Base-by-base conservation (phyloP, 2,329 filamentous ascomycete species). In the Aspergillus sp. region DNA sequence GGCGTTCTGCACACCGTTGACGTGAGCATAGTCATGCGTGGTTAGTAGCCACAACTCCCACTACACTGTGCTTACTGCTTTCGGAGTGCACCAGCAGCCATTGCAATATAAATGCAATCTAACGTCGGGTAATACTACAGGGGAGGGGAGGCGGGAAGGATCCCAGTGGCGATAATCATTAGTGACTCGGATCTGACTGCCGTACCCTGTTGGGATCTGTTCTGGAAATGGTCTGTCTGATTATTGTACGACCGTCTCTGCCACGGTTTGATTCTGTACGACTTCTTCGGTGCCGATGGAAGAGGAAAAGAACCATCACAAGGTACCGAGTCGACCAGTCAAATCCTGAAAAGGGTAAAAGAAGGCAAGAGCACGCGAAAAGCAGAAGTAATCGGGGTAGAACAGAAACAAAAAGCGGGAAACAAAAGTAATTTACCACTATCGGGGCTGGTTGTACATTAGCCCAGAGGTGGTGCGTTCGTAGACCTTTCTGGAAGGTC, bases 121-220 rank as follows among this genome's bases (percentile, higher is more conserved):
- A 50, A 50, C 30, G 25, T 30, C 47, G 25, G 47, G 47, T 30
- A 32, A 17, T 45, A 41, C 53, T 55, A 45, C 23, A 55, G 43
- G 53, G 53, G 53, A 55, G 53, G 53, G 53, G 53, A 55, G 53
- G 53, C 53, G 53, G 53, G 53, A 55, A 55, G 53, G 28, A 55
- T 55, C 53, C 53, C 53, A 55, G 53, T 55, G 53, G 53, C 53
- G 53, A 55, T 55, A 45, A 55, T 55, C 39, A 32, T 55, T 36
- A 55, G 53, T 45, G 19, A 30, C 39, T 55, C 53, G 53, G 53
- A 55, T 55, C 53, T 55, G 53, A 55, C 53, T 45, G 53, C 53
- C 39, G 53, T 25, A 55, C 53, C 53, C 41, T 55, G 53, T 36
- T 55, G 28, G 51, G 47, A 28, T 32, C 23, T 28, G 15, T 47